phyloP scores from a whole-genome alignment of 345 rosid genomes.

The Streptanthus diversifolius region DNA sequence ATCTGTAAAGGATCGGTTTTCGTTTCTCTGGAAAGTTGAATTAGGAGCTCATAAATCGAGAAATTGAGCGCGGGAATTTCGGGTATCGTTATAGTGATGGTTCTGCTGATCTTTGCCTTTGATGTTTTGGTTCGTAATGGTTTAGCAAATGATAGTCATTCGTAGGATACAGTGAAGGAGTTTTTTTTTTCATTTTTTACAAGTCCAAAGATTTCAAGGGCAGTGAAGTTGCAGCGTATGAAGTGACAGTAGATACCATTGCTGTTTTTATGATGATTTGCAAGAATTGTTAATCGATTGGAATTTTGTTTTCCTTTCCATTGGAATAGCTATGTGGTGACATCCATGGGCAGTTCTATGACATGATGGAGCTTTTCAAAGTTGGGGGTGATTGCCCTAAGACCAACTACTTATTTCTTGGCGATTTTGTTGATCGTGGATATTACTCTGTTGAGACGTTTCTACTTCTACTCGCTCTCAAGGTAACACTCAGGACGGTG shows the following conservation, averaged over 20 bases:
- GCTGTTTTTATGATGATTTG: neutral
- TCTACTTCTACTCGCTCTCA: constrained; percentile 85
- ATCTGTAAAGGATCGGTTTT: neutral
- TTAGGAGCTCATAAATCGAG: neutral
- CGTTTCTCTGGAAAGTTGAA: neutral
- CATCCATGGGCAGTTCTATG: constrained; percentile 97
- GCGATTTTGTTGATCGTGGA: constrained; percentile 98
- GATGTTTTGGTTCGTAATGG: neutral
- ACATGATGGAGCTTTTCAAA: constrained; percentile 95
- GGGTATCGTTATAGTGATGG: neutral
- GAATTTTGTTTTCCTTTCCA: neutral
- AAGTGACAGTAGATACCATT: constrained; percentile 3
- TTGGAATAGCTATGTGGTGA: constrained; percentile 80
- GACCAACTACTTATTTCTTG: constrained; percentile 94
- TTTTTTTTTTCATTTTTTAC: neutral
- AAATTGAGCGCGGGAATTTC: neutral
- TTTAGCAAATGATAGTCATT: neutral
- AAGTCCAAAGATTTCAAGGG: neutral
- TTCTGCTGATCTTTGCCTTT: neutral
- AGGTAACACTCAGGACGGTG: constrained; percentile 43
- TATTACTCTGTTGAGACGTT: constrained; percentile 96
- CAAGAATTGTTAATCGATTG: constrained; percentile 10
- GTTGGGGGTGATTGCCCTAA: constrained; percentile 97
- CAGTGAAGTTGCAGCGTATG: neutral
- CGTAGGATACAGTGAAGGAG: neutral